Conservation (phyloP, 768 basidiomycete species). For the Suillus paluster region DNA sequence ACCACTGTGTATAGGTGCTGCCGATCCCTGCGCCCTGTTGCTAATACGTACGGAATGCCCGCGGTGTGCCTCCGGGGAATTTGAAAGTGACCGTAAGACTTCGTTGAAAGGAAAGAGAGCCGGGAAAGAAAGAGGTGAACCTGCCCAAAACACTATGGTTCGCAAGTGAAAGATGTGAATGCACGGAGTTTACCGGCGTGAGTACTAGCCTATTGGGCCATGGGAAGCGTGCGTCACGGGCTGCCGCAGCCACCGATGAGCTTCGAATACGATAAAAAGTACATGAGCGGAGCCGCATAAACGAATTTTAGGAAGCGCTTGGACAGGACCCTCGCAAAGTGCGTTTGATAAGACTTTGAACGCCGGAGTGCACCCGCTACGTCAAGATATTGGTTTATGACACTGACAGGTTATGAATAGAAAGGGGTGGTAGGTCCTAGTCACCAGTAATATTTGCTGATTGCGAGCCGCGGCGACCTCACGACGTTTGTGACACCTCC, state of each 20-base stretch:
- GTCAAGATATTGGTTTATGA: background rate
- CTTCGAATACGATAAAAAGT: background rate
- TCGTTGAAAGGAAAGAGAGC: background rate
- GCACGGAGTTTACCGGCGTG: background rate
- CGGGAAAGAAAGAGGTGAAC: background rate
- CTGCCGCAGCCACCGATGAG: background rate
- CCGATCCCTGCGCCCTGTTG: background rate
- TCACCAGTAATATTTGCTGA: background rate
- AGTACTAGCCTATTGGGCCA: background rate
- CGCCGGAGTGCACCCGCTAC: background rate
- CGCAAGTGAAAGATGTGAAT: conserved; percentile 1
- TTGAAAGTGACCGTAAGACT: background rate
- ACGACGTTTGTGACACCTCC: background rate
- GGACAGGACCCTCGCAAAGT: background rate
- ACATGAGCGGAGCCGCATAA: background rate
- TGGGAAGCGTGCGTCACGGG: background rate
- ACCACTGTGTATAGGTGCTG: background rate
- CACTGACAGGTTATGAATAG: background rate
- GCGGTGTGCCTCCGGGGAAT: background rate
- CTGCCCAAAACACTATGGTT: background rate
- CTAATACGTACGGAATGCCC: background rate
- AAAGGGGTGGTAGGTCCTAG: background rate
- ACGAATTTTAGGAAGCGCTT: background rate
- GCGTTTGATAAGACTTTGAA: conserved; percentile 1
- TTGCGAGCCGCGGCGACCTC: conserved; percentile 2